Percentiles rank a stretch among this genome's conserved stretches.
phyloP scores from a whole-genome alignment of 352 stramenopile genomes.

The Phytophthora boehmeriae region DNA sequence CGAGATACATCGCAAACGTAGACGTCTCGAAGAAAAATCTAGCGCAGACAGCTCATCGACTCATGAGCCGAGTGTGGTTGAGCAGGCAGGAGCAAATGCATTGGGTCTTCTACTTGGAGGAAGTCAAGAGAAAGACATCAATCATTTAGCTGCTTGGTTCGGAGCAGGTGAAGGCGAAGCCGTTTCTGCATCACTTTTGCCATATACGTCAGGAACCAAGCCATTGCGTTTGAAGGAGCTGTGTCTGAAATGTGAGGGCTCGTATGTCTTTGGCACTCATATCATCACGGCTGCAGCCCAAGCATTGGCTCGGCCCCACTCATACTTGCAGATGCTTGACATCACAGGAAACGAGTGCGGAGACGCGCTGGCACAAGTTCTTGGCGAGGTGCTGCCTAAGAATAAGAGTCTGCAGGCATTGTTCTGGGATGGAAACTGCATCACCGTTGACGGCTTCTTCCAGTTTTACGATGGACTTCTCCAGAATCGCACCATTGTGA shows the following conservation, averaged over 20 bases:
- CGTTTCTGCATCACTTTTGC: conserved; percentile 17
- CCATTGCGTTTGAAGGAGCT: conserved; percentile 58
- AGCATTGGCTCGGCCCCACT: conserved; percentile 44
- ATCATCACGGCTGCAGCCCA: conserved; percentile 54
- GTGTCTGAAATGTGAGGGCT: conserved; percentile 53
- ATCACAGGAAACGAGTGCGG: conserved; percentile 79
- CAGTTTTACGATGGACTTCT: conserved; percentile 66
- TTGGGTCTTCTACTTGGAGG: conserved; percentile 51
- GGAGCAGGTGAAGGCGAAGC: conserved; percentile 13
- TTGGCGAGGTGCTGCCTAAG: conserved; percentile 51
- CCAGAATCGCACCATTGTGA: conserved; percentile 62
- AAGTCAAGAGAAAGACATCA: conserved; percentile 20
- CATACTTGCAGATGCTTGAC: conserved; percentile 67
- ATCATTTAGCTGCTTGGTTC: conserved; percentile 18
- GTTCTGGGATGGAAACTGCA: conserved; percentile 83
- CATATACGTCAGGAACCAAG: conserved; percentile 24
- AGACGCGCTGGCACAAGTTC: conserved; percentile 52
- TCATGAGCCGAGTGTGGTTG: conserved; percentile 29
- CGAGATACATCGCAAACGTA: conserved; percentile 22
- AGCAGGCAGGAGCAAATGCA: conserved; percentile 46
- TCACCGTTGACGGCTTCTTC: conserved; percentile 70
- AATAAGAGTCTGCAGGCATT: conserved; percentile 69
- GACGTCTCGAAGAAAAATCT: conserved; percentile 24
- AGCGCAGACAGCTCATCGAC: conserved; percentile 15
- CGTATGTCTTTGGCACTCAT: conserved; percentile 58